Conservation (phyloP, 2,329 filamentous ascomycete species). For the Truncatella angustata region DNA sequence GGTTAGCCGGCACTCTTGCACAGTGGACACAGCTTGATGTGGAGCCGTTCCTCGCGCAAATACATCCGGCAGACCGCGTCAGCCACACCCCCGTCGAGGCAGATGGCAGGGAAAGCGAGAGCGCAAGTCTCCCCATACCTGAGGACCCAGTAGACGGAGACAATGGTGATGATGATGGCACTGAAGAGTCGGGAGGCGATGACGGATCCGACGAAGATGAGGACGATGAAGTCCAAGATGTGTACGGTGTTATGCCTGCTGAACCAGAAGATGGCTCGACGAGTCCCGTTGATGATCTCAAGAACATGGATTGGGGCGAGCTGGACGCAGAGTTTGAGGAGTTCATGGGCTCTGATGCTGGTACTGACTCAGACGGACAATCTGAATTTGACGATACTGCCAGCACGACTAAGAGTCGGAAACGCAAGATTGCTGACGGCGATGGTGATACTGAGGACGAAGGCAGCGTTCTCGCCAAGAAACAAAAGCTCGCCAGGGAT, state of each 20-base stretch:
- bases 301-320: slow-evolving; percentile 31
- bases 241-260: slow-evolving; percentile 46
- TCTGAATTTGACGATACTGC: slow-evolving; percentile 19
- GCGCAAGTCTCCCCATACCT: slow-evolving; percentile 42
- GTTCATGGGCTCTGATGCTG: slow-evolving; percentile 55
- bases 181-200: slow-evolving; percentile 27
- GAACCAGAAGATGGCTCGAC: slow-evolving; percentile 42
- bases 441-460: slow-evolving; percentile 20
- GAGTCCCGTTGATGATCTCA: slow-evolving; percentile 29
- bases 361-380: slow-evolving; percentile 26
- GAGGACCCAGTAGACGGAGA: slow-evolving; percentile 29
- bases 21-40: slow-evolving; percentile 83
- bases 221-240: slow-evolving; percentile 38
- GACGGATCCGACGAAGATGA: slow-evolving; percentile 24
- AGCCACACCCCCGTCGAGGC: slow-evolving; percentile 26
- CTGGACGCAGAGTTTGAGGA: slow-evolving; percentile 64
- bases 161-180: slow-evolving; percentile 18
- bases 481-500: slow-evolving; percentile 38
- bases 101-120: slow-evolving; percentile 22
- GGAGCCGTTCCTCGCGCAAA: slow-evolving; percentile 71
- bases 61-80: slow-evolving; percentile 66
- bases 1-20: slow-evolving; percentile 81
- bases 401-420: slow-evolving; percentile 29
- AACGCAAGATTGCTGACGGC: slow-evolving; percentile 26
- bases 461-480: slow-evolving; percentile 37